These are phyloP conservation scores for Aspergillus sp. DNA, from an alignment of 2,329 filamentous ascomycete species.

Conservation along the genomic window DNA sequence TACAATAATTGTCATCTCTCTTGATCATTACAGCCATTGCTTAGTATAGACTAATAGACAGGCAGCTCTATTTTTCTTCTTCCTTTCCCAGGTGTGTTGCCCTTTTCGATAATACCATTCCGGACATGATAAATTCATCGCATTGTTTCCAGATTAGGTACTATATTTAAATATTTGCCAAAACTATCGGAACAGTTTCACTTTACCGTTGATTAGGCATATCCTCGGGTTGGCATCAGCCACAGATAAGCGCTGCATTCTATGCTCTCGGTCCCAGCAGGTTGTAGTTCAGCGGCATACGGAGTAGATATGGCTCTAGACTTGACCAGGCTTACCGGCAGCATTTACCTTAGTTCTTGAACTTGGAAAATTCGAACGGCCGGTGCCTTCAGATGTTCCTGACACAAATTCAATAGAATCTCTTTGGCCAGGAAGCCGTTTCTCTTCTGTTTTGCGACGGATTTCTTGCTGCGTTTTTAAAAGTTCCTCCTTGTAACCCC, in stretches of 20 bases:
- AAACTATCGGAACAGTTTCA: not conserved
- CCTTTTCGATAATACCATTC: not conserved
- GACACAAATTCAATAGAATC: slow-evolving; percentile 37
- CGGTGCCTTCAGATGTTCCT: slow-evolving; percentile 6
- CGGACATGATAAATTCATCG: not conserved
- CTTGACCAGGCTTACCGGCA: not conserved
- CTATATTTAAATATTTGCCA: not conserved
- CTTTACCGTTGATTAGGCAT: not conserved
- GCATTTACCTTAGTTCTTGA: slow-evolving; percentile 2
- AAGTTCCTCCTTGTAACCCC: slow-evolving; percentile 44
- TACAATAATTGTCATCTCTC: too few relatives aligned
- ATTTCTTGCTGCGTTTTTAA: slow-evolving; percentile 36
- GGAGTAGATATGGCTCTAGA: too few relatives aligned
- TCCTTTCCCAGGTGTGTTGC: not conserved
- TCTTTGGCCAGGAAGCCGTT: slow-evolving; percentile 25
- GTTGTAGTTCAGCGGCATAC: not conserved
- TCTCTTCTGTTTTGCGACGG: slow-evolving; percentile 28
- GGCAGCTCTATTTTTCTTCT: not conserved
- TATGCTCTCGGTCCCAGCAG: not conserved
- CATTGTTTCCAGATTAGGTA: not conserved
- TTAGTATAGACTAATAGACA: not conserved
- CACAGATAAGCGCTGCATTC: not conserved
- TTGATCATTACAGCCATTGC: too few relatives aligned
- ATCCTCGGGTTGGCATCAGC: not conserved
- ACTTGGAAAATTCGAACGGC: not conserved